Evolutionary conservation across 164 flowering plant genomes (phyloP), one percentile per base, ranked within the genome.

Genomic region (Stephania japonica): DNA sequence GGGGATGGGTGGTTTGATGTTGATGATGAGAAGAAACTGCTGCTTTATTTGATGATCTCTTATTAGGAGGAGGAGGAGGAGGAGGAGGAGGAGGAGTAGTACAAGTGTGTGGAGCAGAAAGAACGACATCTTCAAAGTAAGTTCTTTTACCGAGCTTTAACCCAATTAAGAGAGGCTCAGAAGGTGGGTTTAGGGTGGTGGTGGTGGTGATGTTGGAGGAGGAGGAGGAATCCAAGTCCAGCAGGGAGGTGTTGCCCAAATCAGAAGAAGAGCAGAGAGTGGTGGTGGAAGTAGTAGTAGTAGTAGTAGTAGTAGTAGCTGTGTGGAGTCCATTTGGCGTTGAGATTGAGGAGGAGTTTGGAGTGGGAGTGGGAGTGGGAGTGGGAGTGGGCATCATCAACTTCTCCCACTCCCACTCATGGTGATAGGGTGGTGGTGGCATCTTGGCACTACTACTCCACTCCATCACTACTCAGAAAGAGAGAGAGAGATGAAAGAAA

Each of bases 71-170:
- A 5, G 72, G 67, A 21, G 85, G 70, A 61, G 71, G 47, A 63
- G 69, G 67, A 23, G 90, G 73, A 49, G 87, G 42, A 6, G 71
- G 8, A 11, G 88, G 83, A 74, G 59, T 70, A 23, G 49, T 76
- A 77, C 88, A 64, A 38, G 90, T 71, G 67, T 73, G 69, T 75
- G 85, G 85, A 50, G 74, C 59, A 49, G 74, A 73, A 44, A n/a
- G n/a, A n/a, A n/a, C n/a, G n/a, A 81, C 86, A 32, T 75, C 89
- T 78, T 89, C 92, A 78, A 87, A 93, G 76, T 88, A 93, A 65
- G 90, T 86, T 43, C 92, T 47, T 75, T 92, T 90, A 44, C 97
- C 97, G 42, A 93, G 95, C 85, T 88, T 88, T 68, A 93, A 78
- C 74, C 91, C 85, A 42, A 90, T 87, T 76, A 87, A 25, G 50